phyloP scores from a whole-genome alignment of 2,329 filamentous ascomycete species.

The Pseudovirgaria hyperparasitica region DNA sequence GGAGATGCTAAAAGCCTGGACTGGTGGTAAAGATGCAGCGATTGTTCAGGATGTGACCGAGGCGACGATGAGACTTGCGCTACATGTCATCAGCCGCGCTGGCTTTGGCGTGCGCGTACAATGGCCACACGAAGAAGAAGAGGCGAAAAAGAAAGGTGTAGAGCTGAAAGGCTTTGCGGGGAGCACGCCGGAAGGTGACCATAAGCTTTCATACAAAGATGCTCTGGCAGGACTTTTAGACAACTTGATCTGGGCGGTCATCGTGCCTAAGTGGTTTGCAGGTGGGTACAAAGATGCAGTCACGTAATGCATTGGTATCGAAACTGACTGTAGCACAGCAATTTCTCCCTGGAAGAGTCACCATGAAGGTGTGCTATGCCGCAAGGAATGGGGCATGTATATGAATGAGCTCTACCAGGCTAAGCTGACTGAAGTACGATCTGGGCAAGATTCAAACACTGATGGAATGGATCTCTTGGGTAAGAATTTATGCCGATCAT shows the following conservation, averaged over 20 bases:
- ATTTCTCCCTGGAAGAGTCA: slow-evolving; percentile 32
- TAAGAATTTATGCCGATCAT: slow-evolving; percentile 5
- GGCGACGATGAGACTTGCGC: slow-evolving; percentile 52
- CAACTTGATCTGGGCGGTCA: slow-evolving; percentile 47
- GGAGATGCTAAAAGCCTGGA: slow-evolving; percentile 19
- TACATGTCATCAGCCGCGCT: slow-evolving; percentile 52
- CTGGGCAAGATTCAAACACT: slow-evolving; percentile 21
- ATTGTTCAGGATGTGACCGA: slow-evolving; percentile 45
- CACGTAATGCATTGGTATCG: slow-evolving; percentile 1
- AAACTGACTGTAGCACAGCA: slow-evolving; percentile 7
- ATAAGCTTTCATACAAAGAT: slow-evolving; percentile 50
- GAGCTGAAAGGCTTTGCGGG: slow-evolving; percentile 14
- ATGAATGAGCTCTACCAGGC: slow-evolving; percentile 55
- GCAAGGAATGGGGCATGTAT: slow-evolving; percentile 53
- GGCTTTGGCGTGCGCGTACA: slow-evolving; percentile 52
- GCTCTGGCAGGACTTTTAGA: slow-evolving; percentile 50
- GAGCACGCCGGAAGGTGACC: slow-evolving; percentile 17
- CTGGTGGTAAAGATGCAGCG: slow-evolving; percentile 13
- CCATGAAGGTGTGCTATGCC: slow-evolving; percentile 40
- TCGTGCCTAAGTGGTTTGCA: slow-evolving; percentile 47
- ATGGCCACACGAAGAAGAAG: slow-evolving; percentile 46
- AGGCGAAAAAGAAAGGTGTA: slow-evolving; percentile 17
- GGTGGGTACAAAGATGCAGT: slow-evolving; percentile 19
- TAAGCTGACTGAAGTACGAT: slow-evolving; percentile 38
- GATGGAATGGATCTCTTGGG: slow-evolving; percentile 45